phyloP scores from a whole-genome alignment of 1,139 yeast species.

The Pichia sp. region DNA sequence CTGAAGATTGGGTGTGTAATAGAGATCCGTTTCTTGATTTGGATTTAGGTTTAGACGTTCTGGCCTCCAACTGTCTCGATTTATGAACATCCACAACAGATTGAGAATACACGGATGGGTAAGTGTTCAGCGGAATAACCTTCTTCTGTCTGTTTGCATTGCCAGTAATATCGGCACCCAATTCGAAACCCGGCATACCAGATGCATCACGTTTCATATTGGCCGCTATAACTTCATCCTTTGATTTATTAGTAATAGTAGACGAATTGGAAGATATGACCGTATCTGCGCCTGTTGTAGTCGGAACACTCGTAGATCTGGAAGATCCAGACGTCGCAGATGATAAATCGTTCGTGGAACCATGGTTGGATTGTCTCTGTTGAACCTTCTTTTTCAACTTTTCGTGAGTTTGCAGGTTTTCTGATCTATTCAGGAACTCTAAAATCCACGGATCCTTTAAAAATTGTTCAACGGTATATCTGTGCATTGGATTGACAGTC shows the following conservation, averaged over 20 bases:
- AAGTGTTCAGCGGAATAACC: not conserved
- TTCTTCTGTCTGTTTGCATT: not conserved
- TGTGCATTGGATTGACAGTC: constrained; percentile 75
- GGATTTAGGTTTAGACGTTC: no score
- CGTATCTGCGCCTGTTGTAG: not conserved
- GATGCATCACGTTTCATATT: constrained; percentile 6
- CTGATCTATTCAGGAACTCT: constrained; percentile 32
- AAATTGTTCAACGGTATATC: constrained; percentile 79
- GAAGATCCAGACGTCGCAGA: not conserved
- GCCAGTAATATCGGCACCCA: not conserved
- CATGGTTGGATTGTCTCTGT: not conserved
- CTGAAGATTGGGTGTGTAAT: not conserved
- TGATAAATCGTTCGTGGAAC: not conserved
- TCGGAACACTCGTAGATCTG: not conserved
- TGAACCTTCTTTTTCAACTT: not conserved
- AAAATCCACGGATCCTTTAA: constrained; percentile 84
- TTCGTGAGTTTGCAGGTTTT: constrained; percentile 9
- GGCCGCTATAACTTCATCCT: not conserved
- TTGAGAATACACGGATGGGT: not conserved
- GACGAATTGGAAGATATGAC: not conserved
- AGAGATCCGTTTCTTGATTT: no score
- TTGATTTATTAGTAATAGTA: not conserved
- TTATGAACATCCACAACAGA: not conserved
- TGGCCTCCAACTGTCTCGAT: not conserved
- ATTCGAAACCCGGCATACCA: constrained; percentile 13